A percentile compares a stretch with the other conserved stretches of the same genome.
Conservation (phyloP, 129 eudicot genomes). For the Kitagawia praeruptora region DNA sequence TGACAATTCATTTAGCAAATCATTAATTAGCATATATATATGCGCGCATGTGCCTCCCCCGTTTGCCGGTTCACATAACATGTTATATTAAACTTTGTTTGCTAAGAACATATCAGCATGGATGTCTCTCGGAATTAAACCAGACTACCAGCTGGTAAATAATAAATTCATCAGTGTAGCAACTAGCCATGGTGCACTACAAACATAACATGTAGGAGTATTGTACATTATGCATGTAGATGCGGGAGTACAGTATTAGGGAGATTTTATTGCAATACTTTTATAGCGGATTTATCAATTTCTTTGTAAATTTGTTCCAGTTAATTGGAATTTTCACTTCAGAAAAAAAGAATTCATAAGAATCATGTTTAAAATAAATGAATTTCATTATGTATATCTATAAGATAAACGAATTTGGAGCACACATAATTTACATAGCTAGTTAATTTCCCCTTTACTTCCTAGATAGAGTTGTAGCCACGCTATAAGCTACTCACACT, state of each 20-base stretch:
- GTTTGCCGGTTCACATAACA: slow-evolving; percentile 1
- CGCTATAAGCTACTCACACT: neutral
- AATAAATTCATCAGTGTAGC: too few species aligned
- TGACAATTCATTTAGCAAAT: neutral
- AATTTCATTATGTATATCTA: neutral
- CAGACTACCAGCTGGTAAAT: neutral
- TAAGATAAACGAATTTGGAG: neutral
- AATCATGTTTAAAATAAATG: too few species aligned
- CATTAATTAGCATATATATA: slow-evolving; percentile 7
- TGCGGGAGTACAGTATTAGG: too few species aligned
- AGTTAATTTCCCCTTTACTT: neutral
- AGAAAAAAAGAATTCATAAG: too few species aligned
- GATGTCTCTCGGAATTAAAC: neutral
- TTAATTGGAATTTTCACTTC: too few species aligned
- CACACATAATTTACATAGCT: neutral
- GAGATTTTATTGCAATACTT: too few species aligned
- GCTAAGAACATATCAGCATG: neutral
- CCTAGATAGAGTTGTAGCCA: neutral
- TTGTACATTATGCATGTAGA: too few species aligned
- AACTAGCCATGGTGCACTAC: too few species aligned
- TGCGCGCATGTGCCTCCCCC: slow-evolving; percentile 6
- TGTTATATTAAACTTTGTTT: slow-evolving; percentile 1
- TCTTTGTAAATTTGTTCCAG: too few species aligned
- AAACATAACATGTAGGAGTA: too few species aligned
- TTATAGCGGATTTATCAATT: too few species aligned